Evolutionary conservation across 805 yeast species (phyloP).

Genomic region (Zygosaccharomyces rouxii): DNA sequence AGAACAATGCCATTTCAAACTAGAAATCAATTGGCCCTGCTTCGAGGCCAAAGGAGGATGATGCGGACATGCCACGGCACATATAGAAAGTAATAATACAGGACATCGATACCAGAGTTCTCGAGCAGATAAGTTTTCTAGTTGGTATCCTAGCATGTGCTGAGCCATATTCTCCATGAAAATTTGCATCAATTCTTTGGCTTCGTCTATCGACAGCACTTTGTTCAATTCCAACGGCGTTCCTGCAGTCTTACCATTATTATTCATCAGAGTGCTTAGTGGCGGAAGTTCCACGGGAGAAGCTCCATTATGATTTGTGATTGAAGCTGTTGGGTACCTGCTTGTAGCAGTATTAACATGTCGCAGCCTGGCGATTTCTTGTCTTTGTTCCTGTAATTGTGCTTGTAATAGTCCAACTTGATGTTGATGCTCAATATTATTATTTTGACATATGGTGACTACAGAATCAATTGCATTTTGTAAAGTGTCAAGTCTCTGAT

Average conservation of each 20-base stretch:
- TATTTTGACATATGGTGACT: conserved; percentile 34
- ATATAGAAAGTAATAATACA: conserved; percentile 52
- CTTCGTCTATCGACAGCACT: conserved; percentile 37
- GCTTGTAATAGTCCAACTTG: conserved; percentile 16
- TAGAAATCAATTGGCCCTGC: conserved; percentile 27
- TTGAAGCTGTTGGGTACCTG: background rate
- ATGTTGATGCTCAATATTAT: conserved; percentile 18
- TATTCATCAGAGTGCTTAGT: background rate
- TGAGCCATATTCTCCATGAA: conserved; percentile 56
- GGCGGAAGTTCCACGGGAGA: conserved; percentile 6
- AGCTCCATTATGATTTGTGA: background rate
- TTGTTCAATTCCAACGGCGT: conserved; percentile 19
- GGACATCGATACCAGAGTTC: conserved; percentile 54
- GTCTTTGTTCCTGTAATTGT: conserved; percentile 10
- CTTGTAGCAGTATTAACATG: background rate
- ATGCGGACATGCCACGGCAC: conserved; percentile 60
- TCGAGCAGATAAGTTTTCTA: conserved; percentile 46
- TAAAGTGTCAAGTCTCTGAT: conserved; percentile 38
- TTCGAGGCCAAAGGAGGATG: conserved; percentile 37
- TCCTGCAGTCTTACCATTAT: background rate
- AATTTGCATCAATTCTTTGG: conserved; percentile 43
- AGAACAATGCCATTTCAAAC: conserved; percentile 33
- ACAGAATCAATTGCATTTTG: conserved; percentile 40
- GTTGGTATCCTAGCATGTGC: conserved; percentile 62
- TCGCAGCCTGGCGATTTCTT: background rate